phyloP scores from a whole-genome alignment of 805 yeast genomes.

The Candida coleopterorum region DNA sequence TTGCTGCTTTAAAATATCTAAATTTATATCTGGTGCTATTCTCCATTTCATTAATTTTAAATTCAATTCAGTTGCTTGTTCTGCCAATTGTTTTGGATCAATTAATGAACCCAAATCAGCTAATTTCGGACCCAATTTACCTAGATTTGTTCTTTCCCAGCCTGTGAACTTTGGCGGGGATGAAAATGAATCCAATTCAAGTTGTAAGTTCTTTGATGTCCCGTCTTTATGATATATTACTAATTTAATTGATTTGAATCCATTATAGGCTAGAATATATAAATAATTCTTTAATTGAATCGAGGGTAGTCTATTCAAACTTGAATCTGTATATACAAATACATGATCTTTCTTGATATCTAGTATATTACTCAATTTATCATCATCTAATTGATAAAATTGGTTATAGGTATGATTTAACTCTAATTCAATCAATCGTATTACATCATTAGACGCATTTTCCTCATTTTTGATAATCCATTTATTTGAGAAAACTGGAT shows the following conservation, averaged over 20 bases:
- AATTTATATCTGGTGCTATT: slow-evolving; percentile 73
- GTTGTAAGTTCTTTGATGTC: slow-evolving; percentile 13
- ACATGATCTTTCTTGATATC: slow-evolving; percentile 1
- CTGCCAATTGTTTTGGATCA: slow-evolving; percentile 77
- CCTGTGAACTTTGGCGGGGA: slow-evolving; percentile 55
- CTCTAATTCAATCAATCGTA: neutral
- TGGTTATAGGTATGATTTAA: slow-evolving; percentile 3
- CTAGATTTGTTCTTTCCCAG: slow-evolving; percentile 81
- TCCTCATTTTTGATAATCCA: slow-evolving; percentile 35
- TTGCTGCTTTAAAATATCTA: slow-evolving; percentile 56
- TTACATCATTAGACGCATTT: neutral
- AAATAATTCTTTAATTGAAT: slow-evolving; percentile 57
- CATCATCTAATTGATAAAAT: slow-evolving; percentile 13
- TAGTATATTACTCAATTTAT: slow-evolving; percentile 1
- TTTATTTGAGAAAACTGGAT: slow-evolving; percentile 56
- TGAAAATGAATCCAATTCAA: slow-evolving; percentile 12
- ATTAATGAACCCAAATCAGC: slow-evolving; percentile 80
- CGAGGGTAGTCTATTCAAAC: slow-evolving; percentile 37
- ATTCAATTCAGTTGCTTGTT: slow-evolving; percentile 89
- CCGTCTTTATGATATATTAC: slow-evolving; percentile 21
- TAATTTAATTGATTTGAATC: slow-evolving; percentile 17
- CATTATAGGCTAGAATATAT: slow-evolving; percentile 35
- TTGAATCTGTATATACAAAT: slow-evolving; percentile 31
- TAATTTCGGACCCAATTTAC: slow-evolving; percentile 73
- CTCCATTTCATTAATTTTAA: slow-evolving; percentile 96